Evolutionary conservation across 108 stramenopile species (phyloP), one percentile per base, ranked within the genome.

Genomic region (Aurantiochytrium sp.): DNA sequence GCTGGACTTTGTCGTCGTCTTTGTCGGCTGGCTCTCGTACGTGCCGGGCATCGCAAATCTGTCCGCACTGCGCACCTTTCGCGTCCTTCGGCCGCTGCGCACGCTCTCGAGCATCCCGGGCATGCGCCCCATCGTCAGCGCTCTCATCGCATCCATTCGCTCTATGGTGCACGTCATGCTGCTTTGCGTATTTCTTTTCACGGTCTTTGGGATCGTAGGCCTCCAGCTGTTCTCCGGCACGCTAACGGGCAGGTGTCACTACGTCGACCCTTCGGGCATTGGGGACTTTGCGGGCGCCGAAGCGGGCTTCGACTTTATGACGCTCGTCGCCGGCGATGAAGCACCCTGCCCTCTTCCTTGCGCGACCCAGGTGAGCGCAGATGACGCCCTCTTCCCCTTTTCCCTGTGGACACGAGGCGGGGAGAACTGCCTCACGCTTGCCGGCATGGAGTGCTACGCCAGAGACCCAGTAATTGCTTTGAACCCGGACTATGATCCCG

Each of bases 151-250:
- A 36, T 92, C 93, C 2, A 59, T 94, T 10, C 86, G 89, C 2
- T 91, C 92, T 59, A 92, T 95, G 50, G 91, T 88, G 65, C 93
- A 93, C 52, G 94, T 94, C 37, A 90, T 95, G 59, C 68, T 94
- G 12, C 88, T 95, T 3, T 48, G 94, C 1, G 30, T 87, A 41
- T 94, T 95, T 42, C 59, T 94, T 21, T 90, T 95, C 54, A 68
- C 93, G 4, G 88, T 94, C 39, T 95, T 95, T 55, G 92, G 94
- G 37, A 92, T 95, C 54, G 73, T 94, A 54, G 95, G 95, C 22
- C 34, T 94, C 4, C 90, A 92, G 87, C 89, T 94, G 55, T 95
- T 90, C 86, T 4, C 89, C 1, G 95, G 95, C 6, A 89, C 92
- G 24, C 90, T 93, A 55, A 94, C 94, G 68, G 54, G 69, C 15